Base-by-base conservation (phyloP, 2,329 filamentous ascomycete genomes). In the Pseudocercospora pini-densiflorae region DNA sequence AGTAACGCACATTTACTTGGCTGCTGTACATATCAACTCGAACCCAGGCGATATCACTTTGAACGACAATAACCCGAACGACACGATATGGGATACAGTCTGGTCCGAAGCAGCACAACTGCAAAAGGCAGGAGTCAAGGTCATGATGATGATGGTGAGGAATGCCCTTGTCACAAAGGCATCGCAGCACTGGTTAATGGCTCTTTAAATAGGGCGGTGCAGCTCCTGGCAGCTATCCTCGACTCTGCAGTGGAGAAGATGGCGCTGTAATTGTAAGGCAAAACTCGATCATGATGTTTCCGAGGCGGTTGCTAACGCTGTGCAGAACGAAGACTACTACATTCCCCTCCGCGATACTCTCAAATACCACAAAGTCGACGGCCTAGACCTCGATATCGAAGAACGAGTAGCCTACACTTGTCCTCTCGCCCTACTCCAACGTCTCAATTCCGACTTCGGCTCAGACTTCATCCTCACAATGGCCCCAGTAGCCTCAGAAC, bases 301-400 rank as follows among this genome's bases (percentile, higher is more conserved):
- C 5, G 43, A 9, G 16, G n/a, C 49, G 19, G 63, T 55, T 65
- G 45, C 7, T 10, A 8, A 19, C 16, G 2, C 10, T 2, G 14
- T 40, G 14, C 9, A 75, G 72, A 66, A 74, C 51, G 65, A 73
- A 36, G 58, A 57, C 5, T 74, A 73, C 66, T 77, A 76, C 66
- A 54, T 62, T 21, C 73, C 73, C 2, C 73, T 77, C 55, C 67
- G 64, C 29, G 58, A 73, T 54, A 74, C 70, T n/a, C 51, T 77
- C 43, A 68, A 62, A 12, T 62, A 64, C 57, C 70, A 75, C 67
- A 70, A 71, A 14, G 59, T 77, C 33, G 66, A 76, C 43, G 74
- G 75, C 29, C 65, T 77, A 7, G 75, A 77, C 61, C 71, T 77
- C 24, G 74, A 76, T 63, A 75, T 76, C 54, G 74, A 77, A 69